Conservation (phyloP, 768 basidiomycete genomes). For the Leccinellum luteum region DNA sequence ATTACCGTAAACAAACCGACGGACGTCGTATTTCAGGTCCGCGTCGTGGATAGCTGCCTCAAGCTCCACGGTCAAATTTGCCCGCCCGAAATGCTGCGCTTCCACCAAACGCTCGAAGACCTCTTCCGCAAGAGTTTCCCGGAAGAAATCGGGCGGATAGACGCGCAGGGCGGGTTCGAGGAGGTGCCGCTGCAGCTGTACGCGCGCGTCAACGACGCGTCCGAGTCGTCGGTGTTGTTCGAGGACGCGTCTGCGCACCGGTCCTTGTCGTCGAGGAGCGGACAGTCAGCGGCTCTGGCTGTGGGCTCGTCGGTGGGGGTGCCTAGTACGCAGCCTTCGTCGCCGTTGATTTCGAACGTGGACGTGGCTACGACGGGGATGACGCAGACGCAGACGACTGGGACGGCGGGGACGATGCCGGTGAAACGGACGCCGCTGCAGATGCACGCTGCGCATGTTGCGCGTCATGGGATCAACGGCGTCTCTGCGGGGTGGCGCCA, state of each 20-base stretch:
- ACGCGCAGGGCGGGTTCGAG: constrained; percentile 55
- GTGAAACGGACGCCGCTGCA: constrained; percentile 73
- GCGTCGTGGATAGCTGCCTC: constrained; percentile 80
- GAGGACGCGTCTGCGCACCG: constrained; percentile 46
- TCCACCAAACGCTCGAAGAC: constrained; percentile 86
- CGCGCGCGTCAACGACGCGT: constrained; percentile 42
- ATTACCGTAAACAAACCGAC: background rate
- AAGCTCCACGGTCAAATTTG: constrained; percentile 81
- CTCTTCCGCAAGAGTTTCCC: constrained; percentile 84
- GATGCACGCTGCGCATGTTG: constrained; percentile 75
- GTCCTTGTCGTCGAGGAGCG: constrained; percentile 48
- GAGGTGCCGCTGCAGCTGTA: constrained; percentile 41
- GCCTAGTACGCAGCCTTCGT: constrained; percentile 42
- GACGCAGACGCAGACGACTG: too few species aligned
- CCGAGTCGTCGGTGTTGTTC: constrained; percentile 41
- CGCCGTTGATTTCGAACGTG: constrained; percentile 27
- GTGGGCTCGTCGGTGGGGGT: constrained; percentile 42
- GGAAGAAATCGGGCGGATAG: constrained; percentile 75
- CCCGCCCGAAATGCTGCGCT: constrained; percentile 83
- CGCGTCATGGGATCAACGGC: constrained; percentile 79
- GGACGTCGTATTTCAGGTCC: constrained; percentile 47
- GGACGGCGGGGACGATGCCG: constrained; percentile 22
- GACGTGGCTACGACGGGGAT: background rate
- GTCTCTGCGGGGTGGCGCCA: constrained; percentile 71
- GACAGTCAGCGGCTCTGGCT: constrained; percentile 45